These are phyloP conservation scores for Mycena leptocephala DNA, from an alignment of 768 basidiomycete genomes.

Conservation along the genomic window DNA sequence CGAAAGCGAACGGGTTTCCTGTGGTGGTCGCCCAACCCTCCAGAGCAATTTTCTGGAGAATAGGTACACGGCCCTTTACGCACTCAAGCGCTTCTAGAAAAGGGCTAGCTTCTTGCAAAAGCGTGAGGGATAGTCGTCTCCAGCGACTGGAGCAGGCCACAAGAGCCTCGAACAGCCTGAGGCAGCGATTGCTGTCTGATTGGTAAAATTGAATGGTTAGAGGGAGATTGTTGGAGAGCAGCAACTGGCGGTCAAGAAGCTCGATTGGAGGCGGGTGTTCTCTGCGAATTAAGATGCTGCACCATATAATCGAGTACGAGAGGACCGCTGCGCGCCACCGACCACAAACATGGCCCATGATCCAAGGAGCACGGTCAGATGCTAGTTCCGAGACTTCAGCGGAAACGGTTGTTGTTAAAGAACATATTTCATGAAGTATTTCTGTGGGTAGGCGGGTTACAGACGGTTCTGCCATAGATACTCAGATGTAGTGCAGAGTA, in stretches of 20 bases:
- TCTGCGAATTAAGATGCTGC: not conserved
- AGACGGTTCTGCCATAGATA: not conserved
- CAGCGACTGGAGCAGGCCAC: not conserved
- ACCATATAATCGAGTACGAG: not conserved
- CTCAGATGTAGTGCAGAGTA: not conserved
- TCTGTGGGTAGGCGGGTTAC: not conserved
- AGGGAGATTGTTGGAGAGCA: not conserved
- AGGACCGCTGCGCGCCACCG: slow-evolving; percentile 12
- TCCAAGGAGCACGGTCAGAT: not conserved
- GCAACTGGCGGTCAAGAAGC: not conserved
- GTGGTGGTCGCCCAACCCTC: slow-evolving; percentile 3
- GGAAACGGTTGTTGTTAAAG: not conserved
- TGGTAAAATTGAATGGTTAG: not conserved
- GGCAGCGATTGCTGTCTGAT: not conserved
- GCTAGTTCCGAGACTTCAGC: not conserved
- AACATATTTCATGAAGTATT: slow-evolving; percentile 9
- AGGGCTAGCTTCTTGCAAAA: not conserved
- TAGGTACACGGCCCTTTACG: not conserved
- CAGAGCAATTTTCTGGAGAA: not conserved
- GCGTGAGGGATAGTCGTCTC: not conserved
- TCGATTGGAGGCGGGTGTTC: not conserved
- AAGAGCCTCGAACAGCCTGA: not conserved
- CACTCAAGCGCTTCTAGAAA: slow-evolving; percentile 3
- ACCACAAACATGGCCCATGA: not conserved
- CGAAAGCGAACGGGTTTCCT: slow-evolving; percentile 10